These are phyloP conservation scores for Nyssa sinensis DNA, from an alignment of 148 eudicot species.

Conservation along the genomic window DNA sequence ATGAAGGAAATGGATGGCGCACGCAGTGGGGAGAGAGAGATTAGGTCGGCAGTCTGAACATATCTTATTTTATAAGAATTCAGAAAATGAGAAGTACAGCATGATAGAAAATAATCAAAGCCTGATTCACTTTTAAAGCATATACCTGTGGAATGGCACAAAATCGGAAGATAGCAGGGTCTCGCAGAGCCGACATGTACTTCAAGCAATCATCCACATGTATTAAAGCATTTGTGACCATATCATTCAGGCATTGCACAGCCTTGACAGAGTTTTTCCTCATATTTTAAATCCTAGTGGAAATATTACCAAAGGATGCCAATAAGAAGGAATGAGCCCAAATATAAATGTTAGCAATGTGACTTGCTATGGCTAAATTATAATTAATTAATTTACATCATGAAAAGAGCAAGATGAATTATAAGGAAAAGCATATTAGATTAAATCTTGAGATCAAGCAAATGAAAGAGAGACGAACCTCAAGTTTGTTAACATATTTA, in stretches of 20 bases:
- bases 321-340: constrained; percentile 1
- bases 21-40: no score
- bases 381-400: not conserved
- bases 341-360: no score
- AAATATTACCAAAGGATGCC: constrained; percentile 16
- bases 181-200: constrained; percentile 75
- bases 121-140: not conserved
- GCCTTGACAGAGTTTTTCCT: constrained; percentile 84
- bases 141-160: constrained; percentile 99
- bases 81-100: not conserved
- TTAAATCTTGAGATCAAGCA: not conserved
- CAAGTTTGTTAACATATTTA: constrained; percentile 86
- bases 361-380: not conserved
- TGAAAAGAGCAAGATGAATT: not conserved
- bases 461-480: constrained; percentile 54
- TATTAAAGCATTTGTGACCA: constrained; percentile 86
- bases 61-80: not conserved
- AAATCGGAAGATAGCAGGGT: constrained; percentile 69
- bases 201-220: constrained; percentile 80
- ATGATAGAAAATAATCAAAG: not conserved
- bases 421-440: not conserved
- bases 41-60: not conserved
- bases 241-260: constrained; percentile 89
- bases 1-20: no score
- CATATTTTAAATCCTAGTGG: constrained; percentile 73